phyloP scores from a whole-genome alignment of 805 yeast species.

The Yarrowia sp. region DNA sequence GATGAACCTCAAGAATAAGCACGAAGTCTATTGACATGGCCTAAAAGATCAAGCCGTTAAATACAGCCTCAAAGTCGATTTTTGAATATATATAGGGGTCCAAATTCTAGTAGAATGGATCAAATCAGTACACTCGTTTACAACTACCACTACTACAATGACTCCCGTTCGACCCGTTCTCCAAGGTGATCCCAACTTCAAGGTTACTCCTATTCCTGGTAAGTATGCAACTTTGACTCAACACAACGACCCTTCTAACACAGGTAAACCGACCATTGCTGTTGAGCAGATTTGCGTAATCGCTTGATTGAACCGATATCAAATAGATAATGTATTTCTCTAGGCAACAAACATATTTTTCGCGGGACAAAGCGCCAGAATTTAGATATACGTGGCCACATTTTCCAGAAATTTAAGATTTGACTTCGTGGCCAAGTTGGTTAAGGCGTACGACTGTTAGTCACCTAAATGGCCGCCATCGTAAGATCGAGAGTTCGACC shows the following conservation, averaged over 20 bases:
- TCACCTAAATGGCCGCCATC: conserved; percentile 29
- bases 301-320: neutral
- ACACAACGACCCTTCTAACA: neutral
- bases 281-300: conserved; percentile 11
- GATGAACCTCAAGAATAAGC: neutral
- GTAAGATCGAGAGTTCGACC: conserved; percentile 38
- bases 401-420: conserved; percentile 12
- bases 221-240: neutral
- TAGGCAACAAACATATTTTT: neutral
- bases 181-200: conserved; percentile 19
- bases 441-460: conserved; percentile 38
- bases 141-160: conserved; percentile 14
- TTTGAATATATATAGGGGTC: neutral
- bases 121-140: neutral
- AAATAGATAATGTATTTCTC: neutral
- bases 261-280: conserved; percentile 13
- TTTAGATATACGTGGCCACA: neutral
- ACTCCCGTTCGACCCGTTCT: conserved; percentile 10
- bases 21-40: neutral
- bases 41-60: neutral
- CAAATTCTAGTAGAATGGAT: too few relatives aligned
- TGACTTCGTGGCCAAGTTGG: conserved; percentile 39
- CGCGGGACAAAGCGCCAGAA: neutral
- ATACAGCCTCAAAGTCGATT: neutral
- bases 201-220: conserved; percentile 18